Base-by-base conservation (phyloP, 805 yeast genomes). In the Clavispora asparagi region DNA sequence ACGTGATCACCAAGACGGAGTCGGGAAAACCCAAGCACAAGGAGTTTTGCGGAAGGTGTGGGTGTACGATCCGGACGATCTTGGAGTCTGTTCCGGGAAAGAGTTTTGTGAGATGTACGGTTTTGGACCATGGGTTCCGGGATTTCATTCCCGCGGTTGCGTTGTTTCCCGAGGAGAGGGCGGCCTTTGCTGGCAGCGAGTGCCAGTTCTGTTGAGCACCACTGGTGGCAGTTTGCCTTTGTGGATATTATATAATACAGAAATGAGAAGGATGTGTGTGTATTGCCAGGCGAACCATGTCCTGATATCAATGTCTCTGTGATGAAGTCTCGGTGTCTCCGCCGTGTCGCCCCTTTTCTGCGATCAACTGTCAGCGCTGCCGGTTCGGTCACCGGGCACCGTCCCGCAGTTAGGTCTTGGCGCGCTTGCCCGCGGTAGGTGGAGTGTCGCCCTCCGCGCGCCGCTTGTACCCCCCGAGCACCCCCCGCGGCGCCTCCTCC, bases 391-490 rank as follows among this genome's bases (percentile, higher is more conserved):
- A n/a, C n/a, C n/a, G n/a, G n/a, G n/a, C n/a, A n/a, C n/a, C n/a
- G n/a, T 26, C 28, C 28, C 28, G 28, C 9, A 26, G 28, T 26
- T 35, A 17, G 14, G 27, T 12, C 39, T 23, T 36, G 39, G 39
- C 6, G 45, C 54, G 38, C 25, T 43, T 43, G 19, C 7, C 25
- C 13, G 33, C 7, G 17, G 6, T 40, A 6, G 10, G n/a, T 6
- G 13, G n/a, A n/a, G n/a, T n/a, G n/a, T n/a, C 42, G 16, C 25
- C 64, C 3, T 44, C 51, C 41, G 58, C 43, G 38, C 57, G 54
- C 51, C 59, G 55, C 47, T 56, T 65, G 46, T 60, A 60, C n/a
- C 46, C 56, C 13, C 44, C 45, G 26, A 57, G 39, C 32, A 63
- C 13, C 55, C 67, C 46, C 68, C 74, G 42, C 46, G 56, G 30